Conservation (phyloP, 768 basidiomycete genomes). For the Paxillus involutus region DNA sequence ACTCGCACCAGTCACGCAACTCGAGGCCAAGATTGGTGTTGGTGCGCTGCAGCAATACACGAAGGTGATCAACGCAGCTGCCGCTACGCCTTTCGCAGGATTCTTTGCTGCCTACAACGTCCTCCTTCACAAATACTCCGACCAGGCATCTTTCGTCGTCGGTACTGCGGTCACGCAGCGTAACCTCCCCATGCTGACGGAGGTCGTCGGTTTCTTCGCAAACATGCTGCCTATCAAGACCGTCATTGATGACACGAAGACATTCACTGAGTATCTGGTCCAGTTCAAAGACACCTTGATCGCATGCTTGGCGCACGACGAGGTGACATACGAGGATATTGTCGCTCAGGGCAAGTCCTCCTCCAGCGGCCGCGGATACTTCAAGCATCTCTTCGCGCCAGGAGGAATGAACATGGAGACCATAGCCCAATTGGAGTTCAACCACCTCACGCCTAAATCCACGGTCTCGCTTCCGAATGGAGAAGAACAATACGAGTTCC, state of each 20-base stretch:
- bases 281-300: conserved; percentile 25
- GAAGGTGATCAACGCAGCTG: conserved; percentile 14
- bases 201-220: conserved; percentile 31
- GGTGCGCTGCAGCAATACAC: conserved; percentile 19
- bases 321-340: conserved; percentile 31
- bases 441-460: conserved; percentile 16
- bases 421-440: conserved; percentile 20
- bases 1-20: conserved; percentile 29
- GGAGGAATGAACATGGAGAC: conserved; percentile 29
- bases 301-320: conserved; percentile 22
- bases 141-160: conserved; percentile 26
- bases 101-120: conserved; percentile 33
- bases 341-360: conserved; percentile 26
- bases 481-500: conserved; percentile 23
- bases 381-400: conserved; percentile 31
- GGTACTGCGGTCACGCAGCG: conserved; percentile 33
- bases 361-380: conserved; percentile 26
- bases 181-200: conserved; percentile 24
- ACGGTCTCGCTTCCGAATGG: conserved; percentile 25
- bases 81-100: conserved; percentile 27
- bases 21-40: conserved; percentile 21
- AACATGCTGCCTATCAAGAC: conserved; percentile 32
- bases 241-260: conserved; percentile 20
- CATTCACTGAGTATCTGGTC: conserved; percentile 24
- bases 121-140: conserved; percentile 34